A percentile compares a stretch with the other conserved stretches of the same genome.
phyloP scores from a whole-genome alignment of 306 rosid species.

The barrel medic (Medicago truncatula) region DNA sequence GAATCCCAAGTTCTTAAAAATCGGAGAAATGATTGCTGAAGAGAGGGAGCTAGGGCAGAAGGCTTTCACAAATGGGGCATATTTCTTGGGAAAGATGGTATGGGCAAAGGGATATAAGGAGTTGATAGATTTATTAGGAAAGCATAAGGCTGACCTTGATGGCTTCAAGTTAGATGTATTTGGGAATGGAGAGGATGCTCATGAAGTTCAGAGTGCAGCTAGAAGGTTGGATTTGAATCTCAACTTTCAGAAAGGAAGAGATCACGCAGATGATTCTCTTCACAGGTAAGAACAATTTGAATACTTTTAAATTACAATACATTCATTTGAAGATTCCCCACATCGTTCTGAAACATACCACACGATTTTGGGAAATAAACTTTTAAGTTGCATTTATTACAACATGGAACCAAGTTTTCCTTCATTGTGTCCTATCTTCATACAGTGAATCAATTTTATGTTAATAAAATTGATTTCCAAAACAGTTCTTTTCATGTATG shows the following conservation, averaged over 20 bases:
- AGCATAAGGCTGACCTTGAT: conserved; percentile 77
- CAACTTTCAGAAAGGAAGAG: conserved; percentile 93
- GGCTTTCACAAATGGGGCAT: conserved; percentile 92
- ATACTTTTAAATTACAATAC: conserved; percentile 25
- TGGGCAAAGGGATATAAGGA: conserved; percentile 98
- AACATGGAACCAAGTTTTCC: conserved; percentile 22
- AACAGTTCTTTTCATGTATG: conserved; percentile 20
- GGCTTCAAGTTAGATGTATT: conserved; percentile 91
- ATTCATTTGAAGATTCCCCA: conserved; percentile 12
- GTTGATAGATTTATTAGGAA: conserved; percentile 80
- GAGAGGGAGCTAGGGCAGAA: conserved; percentile 81
- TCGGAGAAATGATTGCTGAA: conserved; percentile 80
- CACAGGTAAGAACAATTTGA: conserved; percentile 73
- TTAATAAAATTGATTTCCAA: conserved; percentile 23
- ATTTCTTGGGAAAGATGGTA: conserved; percentile 98
- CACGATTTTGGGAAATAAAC: conserved; percentile 10
- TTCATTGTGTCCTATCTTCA: conserved; percentile 30
- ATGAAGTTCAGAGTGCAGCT: conserved; percentile 87
- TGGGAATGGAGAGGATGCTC: conserved; percentile 96
- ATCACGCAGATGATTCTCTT: conserved; percentile 92
- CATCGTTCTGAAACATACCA: conserved; percentile 19
- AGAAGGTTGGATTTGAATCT: conserved; percentile 81
- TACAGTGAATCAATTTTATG: conserved; percentile 5
- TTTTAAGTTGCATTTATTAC: conserved; percentile 35
- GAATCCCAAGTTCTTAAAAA: conserved; percentile 89